Base-by-base conservation (phyloP, 1,284 basidiomycete species). In the Volvariella surrecta region DNA sequence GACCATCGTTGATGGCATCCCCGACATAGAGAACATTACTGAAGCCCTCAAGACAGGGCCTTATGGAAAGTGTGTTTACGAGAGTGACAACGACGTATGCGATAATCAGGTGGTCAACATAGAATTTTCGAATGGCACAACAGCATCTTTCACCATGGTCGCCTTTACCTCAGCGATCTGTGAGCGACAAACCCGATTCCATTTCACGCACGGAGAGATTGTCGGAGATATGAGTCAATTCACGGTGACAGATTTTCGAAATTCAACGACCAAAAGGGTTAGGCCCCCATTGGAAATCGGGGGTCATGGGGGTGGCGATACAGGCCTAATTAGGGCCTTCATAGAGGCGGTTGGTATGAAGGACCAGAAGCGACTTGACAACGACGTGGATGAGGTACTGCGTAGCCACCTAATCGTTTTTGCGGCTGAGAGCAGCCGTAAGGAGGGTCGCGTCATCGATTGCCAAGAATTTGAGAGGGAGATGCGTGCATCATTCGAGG, bases 31-130 rank as follows among this genome's bases (percentile, higher is more conserved):
- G 60, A 88, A 82, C 55, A 66, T 89, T 46, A 78, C 74, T 1
- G 67, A 72, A 2, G 82, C 79, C 1, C 62, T 89, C 35, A 64
- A 66, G 45, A 68, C 61, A 1, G 78, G 82, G 1, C 78, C 82
- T n/a, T 91, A 89, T 50, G 89, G 89, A 1, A 63, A 69, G 46
- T 92, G 89, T 53, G 88, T 89, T 4, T 92, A 91, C 58, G 87
- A 90, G 57, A 74, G 77, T 43, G 68, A 74, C 42, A 91, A 91
- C 57, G 83, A 91, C 56, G 83, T 89, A 30, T 83, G 81, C 50
- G 85, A 89, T 57, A 77, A 89, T 52, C 85, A 89, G 58, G 79
- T 89, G 34, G 88, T 90, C 49, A 90, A 89, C 58, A 63, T 91
- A 48, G 82, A 89, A 56, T 90, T 86, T 60, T 78, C 81, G 16